A percentile compares a stretch with the other conserved stretches of the same genome.
Conservation (phyloP, 352 stramenopile genomes). For the Globisporangium camurandrum region DNA sequence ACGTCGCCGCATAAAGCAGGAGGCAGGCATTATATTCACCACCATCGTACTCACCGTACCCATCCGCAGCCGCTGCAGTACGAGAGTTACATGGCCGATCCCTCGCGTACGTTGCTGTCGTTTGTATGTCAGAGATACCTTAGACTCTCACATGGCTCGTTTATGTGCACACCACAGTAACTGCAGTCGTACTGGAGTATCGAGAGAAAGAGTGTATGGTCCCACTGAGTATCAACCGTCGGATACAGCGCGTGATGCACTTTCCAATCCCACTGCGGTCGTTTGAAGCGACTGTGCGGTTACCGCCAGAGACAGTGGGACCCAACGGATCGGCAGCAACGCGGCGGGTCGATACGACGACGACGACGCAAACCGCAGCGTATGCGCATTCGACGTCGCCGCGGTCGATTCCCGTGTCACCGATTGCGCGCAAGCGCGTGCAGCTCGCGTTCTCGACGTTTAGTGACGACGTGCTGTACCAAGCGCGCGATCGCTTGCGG, state of each 20-base stretch:
- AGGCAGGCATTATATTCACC: background rate
- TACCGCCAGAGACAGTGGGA: constrained; percentile 31
- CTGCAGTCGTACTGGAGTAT: constrained; percentile 81
- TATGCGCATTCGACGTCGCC: constrained; percentile 44
- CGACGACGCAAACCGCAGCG: constrained; percentile 1
- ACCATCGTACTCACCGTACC: too few relatives aligned
- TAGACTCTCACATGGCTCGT: background rate
- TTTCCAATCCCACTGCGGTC: constrained; percentile 79
- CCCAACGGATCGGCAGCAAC: too few relatives aligned
- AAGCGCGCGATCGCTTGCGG: constrained; percentile 66
- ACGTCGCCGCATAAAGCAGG: constrained; percentile 7
- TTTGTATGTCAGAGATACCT: background rate
- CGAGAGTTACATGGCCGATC: constrained; percentile 59
- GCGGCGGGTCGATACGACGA: background rate
- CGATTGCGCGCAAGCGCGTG: constrained; percentile 55
- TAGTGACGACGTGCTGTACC: constrained; percentile 80
- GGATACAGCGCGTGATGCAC: constrained; percentile 86
- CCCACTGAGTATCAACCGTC: constrained; percentile 71
- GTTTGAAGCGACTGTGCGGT: constrained; percentile 76
- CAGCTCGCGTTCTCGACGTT: constrained; percentile 78
- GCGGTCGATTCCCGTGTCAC: constrained; percentile 80
- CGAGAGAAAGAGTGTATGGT: constrained; percentile 81
- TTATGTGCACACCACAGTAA: constrained; percentile 33
- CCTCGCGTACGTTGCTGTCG: constrained; percentile 38
- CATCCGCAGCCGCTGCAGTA: constrained; percentile 9